These are phyloP conservation scores for Rhodomyrtus psidioides DNA, from an alignment of 441 rosid genomes.

Conservation along the genomic window DNA sequence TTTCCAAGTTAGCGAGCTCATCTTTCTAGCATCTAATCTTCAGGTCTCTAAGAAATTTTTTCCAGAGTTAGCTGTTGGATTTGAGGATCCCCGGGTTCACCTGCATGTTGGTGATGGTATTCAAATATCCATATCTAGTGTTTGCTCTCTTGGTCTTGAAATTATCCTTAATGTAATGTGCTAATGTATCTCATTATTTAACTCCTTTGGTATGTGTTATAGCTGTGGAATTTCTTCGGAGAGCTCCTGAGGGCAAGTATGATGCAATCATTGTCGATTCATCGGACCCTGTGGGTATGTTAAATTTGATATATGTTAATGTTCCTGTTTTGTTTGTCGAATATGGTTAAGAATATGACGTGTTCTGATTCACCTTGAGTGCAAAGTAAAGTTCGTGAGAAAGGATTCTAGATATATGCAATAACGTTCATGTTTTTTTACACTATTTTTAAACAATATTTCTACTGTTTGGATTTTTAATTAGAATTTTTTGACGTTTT, in stretches of 20 bases:
- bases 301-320: background rate
- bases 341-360: background rate
- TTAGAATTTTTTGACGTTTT: background rate
- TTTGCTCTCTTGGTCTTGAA: background rate
- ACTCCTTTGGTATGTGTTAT: conserved; percentile 22
- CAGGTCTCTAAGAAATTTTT: conserved; percentile 77
- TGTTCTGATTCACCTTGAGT: background rate
- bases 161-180: background rate
- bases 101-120: conserved; percentile 96
- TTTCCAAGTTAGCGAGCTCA: background rate
- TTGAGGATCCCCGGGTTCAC: conserved; percentile 86
- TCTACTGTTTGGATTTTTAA: background rate
- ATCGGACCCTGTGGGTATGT: conserved; percentile 94
- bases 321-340: background rate
- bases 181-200: background rate
- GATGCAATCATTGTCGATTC: conserved; percentile 95
- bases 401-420: background rate
- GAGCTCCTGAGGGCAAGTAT: conserved; percentile 63
- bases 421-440: background rate
- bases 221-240: conserved; percentile 79
- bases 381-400: background rate
- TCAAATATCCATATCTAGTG: background rate
- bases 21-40: background rate
- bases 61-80: conserved; percentile 79
- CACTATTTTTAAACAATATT: background rate